These are phyloP conservation scores for Paramecium sonneborni DNA, from an alignment of 73 alveolate species.

Conservation along the genomic window DNA sequence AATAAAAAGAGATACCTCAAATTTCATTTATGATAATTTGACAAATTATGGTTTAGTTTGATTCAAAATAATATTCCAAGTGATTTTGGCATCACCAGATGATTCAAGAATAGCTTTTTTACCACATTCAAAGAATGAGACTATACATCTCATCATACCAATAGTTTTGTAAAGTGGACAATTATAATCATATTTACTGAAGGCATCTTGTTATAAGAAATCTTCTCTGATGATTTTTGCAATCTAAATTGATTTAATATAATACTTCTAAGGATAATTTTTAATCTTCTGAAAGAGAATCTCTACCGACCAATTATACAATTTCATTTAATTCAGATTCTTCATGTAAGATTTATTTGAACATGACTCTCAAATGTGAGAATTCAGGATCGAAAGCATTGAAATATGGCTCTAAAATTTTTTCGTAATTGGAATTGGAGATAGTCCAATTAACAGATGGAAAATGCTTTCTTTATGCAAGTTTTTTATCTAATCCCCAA, in stretches of 20 bases:
- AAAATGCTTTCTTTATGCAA: conserved; percentile 99
- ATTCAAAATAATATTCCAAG: conserved; percentile 77
- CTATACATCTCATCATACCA: conserved; percentile 95
- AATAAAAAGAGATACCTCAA: conserved; percentile 21
- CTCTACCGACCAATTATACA: conserved; percentile 99
- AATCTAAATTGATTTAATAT: conserved; percentile 14
- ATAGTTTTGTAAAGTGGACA: conserved; percentile 95
- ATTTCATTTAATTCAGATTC: conserved; percentile 98
- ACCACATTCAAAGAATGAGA: conserved; percentile 85
- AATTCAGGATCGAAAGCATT: conserved; percentile 95
- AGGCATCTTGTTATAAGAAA: conserved; percentile 97
- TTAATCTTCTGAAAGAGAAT: conserved; percentile 97
- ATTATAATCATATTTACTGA: conserved; percentile 93
- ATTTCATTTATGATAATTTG: conserved; percentile 85
- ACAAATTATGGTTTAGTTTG: conserved; percentile 73
- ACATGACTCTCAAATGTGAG: conserved; percentile 88
- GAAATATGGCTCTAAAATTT: conserved; percentile 86
- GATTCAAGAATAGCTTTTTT: conserved; percentile 83
- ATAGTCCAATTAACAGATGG: conserved; percentile 99
- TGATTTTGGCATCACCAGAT: conserved; percentile 84
- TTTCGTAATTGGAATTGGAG: conserved; percentile 96
- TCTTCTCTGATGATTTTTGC: conserved; percentile 97
- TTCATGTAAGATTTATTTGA: conserved; percentile 95
- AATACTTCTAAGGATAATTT: conserved; percentile 91
- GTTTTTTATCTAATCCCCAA: conserved; percentile 98